These are phyloP conservation scores for Phytopythium chamaehyphon DNA, from an alignment of 352 stramenopile genomes.

Conservation along the genomic window DNA sequence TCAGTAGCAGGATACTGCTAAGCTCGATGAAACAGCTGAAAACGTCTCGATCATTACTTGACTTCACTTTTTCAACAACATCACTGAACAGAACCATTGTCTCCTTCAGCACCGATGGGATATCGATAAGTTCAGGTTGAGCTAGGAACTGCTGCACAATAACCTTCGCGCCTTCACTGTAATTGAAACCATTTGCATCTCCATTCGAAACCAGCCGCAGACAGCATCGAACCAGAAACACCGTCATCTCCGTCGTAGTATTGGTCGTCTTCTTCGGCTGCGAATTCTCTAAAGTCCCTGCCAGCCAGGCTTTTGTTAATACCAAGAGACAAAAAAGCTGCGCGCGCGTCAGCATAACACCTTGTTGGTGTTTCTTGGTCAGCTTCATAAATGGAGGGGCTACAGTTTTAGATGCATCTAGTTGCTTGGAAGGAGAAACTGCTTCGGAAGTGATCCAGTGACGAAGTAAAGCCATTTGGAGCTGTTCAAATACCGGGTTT, in stretches of 20 bases:
- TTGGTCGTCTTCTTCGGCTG: neutral
- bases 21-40: conserved; percentile 34
- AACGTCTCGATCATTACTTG: conserved; percentile 6
- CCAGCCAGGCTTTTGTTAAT: conserved; percentile 14
- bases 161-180: neutral
- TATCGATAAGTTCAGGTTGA: conserved; percentile 1
- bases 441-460: conserved; percentile 9
- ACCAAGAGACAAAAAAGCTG: conserved; percentile 37
- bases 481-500: neutral
- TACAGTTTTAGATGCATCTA: neutral
- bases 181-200: neutral
- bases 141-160: conserved; percentile 3
- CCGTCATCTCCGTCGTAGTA: conserved; percentile 8
- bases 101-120: conserved; percentile 10
- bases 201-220: conserved; percentile 8
- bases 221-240: conserved; percentile 17
- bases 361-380: conserved; percentile 12
- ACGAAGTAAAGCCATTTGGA: conserved; percentile 14
- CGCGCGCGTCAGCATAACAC: conserved; percentile 15
- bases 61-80: conserved; percentile 15
- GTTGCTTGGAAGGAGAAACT: neutral
- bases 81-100: conserved; percentile 18
- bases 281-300: neutral
- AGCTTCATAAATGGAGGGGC: conserved; percentile 12
- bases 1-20: conserved; percentile 25